Base-by-base conservation (phyloP, 2,329 filamentous ascomycete species). In the Hirsutella thompsonii region DNA sequence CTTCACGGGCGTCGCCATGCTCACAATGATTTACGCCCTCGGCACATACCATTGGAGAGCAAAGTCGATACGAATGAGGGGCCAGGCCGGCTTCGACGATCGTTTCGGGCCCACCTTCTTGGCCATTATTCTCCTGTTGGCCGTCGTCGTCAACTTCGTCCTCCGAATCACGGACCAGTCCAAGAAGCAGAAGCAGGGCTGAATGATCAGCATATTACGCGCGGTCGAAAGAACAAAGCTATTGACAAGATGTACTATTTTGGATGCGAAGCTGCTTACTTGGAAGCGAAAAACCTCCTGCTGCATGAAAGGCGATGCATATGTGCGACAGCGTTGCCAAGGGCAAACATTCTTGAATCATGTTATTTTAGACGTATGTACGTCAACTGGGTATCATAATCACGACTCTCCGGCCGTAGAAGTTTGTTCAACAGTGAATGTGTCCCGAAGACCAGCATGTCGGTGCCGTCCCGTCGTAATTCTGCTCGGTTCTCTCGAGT, bases 31-130 rank as follows among this genome's bases (percentile, higher is more conserved):
- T 34, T 98, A 98, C 61, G 92, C 92, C 5, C 70, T 98, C 10
- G 74, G 87, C 46, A 96, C 90, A 26, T 98, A 95, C 66, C 92
- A 98, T 61, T 98, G 92, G 92, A 74, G 92, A 47, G 92, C 92
- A 20, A 88, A 85, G 63, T 93, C 84, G 49, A 98, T 98, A 57
- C 70, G 92, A 43, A 76, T 85, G 64, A 76, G 90, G 48, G 92
- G 92, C 8, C 89, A 95, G 69, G 86, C 87, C 41, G 92, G 92
- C 19, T 96, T 98, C 59, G 92, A 98, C 60, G 92, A 98, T 68
- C 78, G 89, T 34, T 89, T 94, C 55, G 92, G 92, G 8, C 92
- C 92, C 5, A 95, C 89, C 0, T 76, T 96, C 39, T 64, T 98
- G 61, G 86, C 90, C 38, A 74, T 95, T 53, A 83, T 90, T 41